Evolutionary conservation across 1,284 basidiomycete species (phyloP).

Genomic region (Lignosus rhinocerotis): DNA sequence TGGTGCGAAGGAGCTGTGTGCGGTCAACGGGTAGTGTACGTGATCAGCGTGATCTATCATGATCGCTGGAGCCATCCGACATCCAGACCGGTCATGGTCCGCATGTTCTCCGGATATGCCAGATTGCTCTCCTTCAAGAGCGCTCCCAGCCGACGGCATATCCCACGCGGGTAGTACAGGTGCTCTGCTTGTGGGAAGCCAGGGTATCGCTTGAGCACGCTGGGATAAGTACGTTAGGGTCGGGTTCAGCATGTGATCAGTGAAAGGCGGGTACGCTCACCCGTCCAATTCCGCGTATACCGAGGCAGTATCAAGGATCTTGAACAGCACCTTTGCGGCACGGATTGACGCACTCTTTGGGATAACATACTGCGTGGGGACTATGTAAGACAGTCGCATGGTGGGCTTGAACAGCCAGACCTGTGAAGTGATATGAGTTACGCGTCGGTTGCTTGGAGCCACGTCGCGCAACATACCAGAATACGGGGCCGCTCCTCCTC

Average conservation of each 20-base stretch:
- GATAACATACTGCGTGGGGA: slow-evolving; percentile 54
- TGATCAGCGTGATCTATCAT: slow-evolving; percentile 10
- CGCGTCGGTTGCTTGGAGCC: not conserved
- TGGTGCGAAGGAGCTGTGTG: not conserved
- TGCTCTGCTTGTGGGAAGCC: slow-evolving; percentile 85
- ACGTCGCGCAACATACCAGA: slow-evolving; percentile 51
- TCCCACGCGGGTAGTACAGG: slow-evolving; percentile 71
- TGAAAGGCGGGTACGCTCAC: slow-evolving; percentile 44
- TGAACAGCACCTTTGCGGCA: slow-evolving; percentile 76
- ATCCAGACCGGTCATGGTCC: slow-evolving; percentile 74
- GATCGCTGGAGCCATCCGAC: slow-evolving; percentile 70
- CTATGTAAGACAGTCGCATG: slow-evolving; percentile 73
- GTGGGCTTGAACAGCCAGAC: slow-evolving; percentile 91
- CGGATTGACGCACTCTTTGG: slow-evolving; percentile 63
- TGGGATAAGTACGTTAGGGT: not conserved
- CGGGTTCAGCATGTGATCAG: not conserved
- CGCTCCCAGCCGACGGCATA: slow-evolving; percentile 67
- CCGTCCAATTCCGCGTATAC: slow-evolving; percentile 45
- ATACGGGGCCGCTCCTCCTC: slow-evolving; percentile 76
- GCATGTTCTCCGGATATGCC: slow-evolving; percentile 72
- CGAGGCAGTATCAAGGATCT: slow-evolving; percentile 60
- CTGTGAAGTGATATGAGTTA: slow-evolving; percentile 36
- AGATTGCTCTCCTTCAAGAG: slow-evolving; percentile 72
- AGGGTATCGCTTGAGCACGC: slow-evolving; percentile 53
- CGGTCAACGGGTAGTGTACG: not conserved